Base-by-base conservation (phyloP, 495 filamentous ascomycete genomes). In the Pyrenula aspistea region DNA sequence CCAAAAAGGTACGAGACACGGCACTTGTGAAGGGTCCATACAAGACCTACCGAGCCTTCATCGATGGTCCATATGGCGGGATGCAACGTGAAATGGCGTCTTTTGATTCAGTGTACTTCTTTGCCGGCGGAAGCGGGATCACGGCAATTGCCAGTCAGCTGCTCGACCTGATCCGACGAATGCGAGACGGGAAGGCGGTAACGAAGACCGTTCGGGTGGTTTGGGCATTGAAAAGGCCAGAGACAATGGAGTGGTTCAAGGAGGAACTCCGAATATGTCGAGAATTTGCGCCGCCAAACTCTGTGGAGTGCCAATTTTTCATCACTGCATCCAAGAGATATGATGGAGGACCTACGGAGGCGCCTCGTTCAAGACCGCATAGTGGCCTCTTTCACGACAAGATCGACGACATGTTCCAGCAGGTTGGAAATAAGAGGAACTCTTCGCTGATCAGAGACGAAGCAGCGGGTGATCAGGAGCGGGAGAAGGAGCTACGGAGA, bases 161-260 rank as follows among this genome's bases (percentile, higher is more conserved):
- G 20, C 73, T 96, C 24, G 85, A 95, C 60, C 73, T 97, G 54
- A 92, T 95, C 72, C 95, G 95, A 73, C 85, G 91, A 58, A 95
- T 96, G 80, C 84, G 87, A 19, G 89, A 94, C 63, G 86, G 88
- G 19, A 95, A 95, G 62, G 93, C 92, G 25, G 87, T 96, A 55
- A 95, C 91, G 15, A 88, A 84, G 69, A 87, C 86, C 55, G 84
- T 97, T 24, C 85, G 91, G 21, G 87, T 97, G 2, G 81, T 97
- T 12, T 97, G 92, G 92, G 83, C 91, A 20, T 73, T 97, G 51
- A 92, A 91, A 67, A 82, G 85, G 54, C 81, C 88, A 36, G 92
- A 96, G 70, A 89, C 88, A 8, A 91, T 97, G 80, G 90, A 95
- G 67, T 97, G 92, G 92, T 97, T 97, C 78, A 87, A 88, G 65